These are phyloP conservation scores for Neofusicoccum sp. DNA, from an alignment of 2,329 filamentous ascomycete species.

Conservation along the genomic window DNA sequence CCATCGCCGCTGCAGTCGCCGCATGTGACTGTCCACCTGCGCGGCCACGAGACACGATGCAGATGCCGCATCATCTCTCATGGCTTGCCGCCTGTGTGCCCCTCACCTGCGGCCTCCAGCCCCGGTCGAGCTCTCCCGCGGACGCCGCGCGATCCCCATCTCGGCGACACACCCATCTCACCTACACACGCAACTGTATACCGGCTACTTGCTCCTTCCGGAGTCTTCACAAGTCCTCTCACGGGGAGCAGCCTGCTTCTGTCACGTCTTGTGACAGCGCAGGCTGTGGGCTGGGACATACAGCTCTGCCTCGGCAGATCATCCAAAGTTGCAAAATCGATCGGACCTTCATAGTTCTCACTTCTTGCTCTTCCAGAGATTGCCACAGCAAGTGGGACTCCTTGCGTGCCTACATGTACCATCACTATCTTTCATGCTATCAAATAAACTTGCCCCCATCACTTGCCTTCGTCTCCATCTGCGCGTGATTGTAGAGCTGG, in stretches of 20 bases:
- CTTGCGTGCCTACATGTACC: constrained; percentile 52
- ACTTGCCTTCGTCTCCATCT: no score
- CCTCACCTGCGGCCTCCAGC: no score
- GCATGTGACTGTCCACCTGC: constrained; percentile 5
- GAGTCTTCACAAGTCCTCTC: constrained; percentile 47
- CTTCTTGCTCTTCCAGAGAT: constrained; percentile 49
- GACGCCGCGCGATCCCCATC: background rate
- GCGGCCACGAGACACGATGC: background rate
- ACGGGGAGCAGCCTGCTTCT: constrained; percentile 46
- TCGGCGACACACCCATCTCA: background rate
- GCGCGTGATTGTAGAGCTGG: no score
- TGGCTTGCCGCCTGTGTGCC: no score
- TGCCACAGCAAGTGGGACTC: constrained; percentile 55
- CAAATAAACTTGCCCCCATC: background rate
- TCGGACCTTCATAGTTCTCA: constrained; percentile 60
- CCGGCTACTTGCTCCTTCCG: constrained; percentile 50
- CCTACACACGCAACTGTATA: constrained; percentile 25
- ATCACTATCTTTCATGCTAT: background rate
- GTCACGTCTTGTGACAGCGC: constrained; percentile 51
- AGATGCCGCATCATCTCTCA: background rate
- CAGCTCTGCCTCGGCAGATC: constrained; percentile 42
- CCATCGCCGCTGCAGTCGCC: constrained; percentile 37
- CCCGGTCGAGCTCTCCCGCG: no score
- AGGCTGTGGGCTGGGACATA: constrained; percentile 43
- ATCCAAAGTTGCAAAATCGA: constrained; percentile 49